These are phyloP conservation scores for Metarhizium rileyi DNA, from an alignment of 2,329 filamentous ascomycete genomes.

Conservation along the genomic window DNA sequence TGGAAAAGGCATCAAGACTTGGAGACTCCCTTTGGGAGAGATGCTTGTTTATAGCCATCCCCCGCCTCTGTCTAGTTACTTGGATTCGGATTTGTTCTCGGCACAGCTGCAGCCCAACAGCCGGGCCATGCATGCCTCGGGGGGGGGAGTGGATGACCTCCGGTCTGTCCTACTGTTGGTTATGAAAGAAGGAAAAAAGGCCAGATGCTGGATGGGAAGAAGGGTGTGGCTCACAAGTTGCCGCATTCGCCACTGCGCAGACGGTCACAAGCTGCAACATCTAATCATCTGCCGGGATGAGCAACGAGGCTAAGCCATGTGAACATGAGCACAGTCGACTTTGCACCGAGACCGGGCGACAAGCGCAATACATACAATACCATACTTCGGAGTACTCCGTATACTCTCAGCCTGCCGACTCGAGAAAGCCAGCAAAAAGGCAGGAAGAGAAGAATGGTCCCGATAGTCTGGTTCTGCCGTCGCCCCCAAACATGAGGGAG, in stretches of 20 bases:
- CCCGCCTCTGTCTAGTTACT: background rate
- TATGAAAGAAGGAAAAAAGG: no score
- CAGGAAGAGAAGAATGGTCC: background rate
- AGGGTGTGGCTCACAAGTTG: background rate
- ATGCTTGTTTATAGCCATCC: background rate
- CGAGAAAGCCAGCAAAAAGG: no score
- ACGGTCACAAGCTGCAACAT: background rate
- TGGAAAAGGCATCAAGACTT: constrained; percentile 6
- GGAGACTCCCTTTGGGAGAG: constrained; percentile 1
- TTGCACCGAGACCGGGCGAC: background rate
- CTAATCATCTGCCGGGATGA: background rate
- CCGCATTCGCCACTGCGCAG: background rate
- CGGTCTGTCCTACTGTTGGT: background rate
- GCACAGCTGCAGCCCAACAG: constrained; percentile 1
- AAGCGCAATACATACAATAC: no score
- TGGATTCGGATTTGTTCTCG: no score
- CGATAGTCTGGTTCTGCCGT: background rate
- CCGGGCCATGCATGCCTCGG: constrained; percentile 1
- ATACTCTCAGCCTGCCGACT: no score
- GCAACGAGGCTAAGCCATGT: background rate
- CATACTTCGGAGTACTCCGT: no score
- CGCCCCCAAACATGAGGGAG: background rate
- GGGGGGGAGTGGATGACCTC: background rate
- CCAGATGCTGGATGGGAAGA: background rate
- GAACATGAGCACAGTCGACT: background rate